phyloP scores from a whole-genome alignment of 768 basidiomycete genomes.

The Pleurotus citrinopileatus region DNA sequence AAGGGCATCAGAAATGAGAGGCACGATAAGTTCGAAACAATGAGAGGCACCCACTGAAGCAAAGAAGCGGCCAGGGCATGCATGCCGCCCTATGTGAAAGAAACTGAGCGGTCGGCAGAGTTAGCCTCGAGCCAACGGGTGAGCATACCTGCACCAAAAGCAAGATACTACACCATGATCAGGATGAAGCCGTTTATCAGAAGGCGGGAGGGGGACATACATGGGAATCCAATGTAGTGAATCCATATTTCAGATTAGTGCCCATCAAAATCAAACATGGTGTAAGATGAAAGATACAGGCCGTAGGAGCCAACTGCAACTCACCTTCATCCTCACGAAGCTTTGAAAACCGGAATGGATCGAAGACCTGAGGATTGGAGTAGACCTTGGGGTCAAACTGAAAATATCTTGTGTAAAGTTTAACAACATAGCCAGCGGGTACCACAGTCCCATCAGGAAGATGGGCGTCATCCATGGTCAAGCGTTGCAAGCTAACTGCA shows the following conservation, averaged over 20 bases:
- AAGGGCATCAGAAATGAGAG: not conserved
- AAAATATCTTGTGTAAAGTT: not conserved
- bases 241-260: constrained; percentile 1
- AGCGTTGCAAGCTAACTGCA: constrained; percentile 4
- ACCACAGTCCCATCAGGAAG: constrained; percentile 10
- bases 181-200: not conserved
- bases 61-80: constrained; percentile 9
- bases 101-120: too few species aligned
- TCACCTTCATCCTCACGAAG: constrained; percentile 5
- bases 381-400: constrained; percentile 9
- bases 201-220: not conserved
- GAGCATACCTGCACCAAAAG: constrained; percentile 6
- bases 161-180: constrained; percentile 2
- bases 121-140: not conserved
- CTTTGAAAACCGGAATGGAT: constrained; percentile 13
- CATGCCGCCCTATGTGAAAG: not conserved
- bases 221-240: constrained; percentile 8
- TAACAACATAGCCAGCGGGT: constrained; percentile 1
- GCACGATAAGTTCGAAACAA: not conserved
- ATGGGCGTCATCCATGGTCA: not conserved
- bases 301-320: not conserved
- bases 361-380: constrained; percentile 8
- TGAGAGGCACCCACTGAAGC: constrained; percentile 1
- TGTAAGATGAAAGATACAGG: not conserved
- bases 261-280: too few species aligned